phyloP scores from a whole-genome alignment of 768 basidiomycete species.

The Hirschioporus abietinus region DNA sequence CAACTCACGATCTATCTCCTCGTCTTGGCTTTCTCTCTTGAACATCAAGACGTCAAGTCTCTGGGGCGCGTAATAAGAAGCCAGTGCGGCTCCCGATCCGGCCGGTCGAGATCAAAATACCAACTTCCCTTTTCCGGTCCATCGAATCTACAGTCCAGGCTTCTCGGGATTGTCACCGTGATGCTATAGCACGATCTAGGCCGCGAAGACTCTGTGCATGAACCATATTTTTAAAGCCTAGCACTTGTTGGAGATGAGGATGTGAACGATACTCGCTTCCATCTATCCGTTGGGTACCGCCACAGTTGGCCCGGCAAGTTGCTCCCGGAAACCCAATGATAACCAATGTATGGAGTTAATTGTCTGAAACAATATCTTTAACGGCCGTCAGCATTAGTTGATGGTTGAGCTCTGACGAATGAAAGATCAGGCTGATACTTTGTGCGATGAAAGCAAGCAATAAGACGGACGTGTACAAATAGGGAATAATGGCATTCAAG shows the following conservation, averaged over 20 bases:
- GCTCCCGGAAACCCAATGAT: background rate
- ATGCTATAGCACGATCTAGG: background rate
- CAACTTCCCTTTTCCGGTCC: background rate
- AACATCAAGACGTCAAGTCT: background rate
- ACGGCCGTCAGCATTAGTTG: background rate
- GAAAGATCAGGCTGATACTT: background rate
- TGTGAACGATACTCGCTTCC: background rate
- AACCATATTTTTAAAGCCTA: background rate
- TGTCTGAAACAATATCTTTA: background rate
- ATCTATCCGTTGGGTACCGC: background rate
- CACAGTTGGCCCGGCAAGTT: background rate
- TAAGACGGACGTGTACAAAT: background rate
- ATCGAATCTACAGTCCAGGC: background rate
- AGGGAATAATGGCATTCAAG: background rate
- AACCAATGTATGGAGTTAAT: background rate
- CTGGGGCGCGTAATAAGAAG: background rate
- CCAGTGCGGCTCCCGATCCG: background rate
- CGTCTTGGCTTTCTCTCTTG: background rate
- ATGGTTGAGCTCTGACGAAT: background rate
- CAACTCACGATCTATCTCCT: background rate
- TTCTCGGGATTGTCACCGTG: background rate
- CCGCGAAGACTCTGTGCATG: background rate
- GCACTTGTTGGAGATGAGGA: background rate
- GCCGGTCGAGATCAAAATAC: background rate
- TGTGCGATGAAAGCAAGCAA: background rate